These are phyloP conservation scores for Centaurea solstitialis DNA, from an alignment of 129 eudicot species.

Conservation along the genomic window DNA sequence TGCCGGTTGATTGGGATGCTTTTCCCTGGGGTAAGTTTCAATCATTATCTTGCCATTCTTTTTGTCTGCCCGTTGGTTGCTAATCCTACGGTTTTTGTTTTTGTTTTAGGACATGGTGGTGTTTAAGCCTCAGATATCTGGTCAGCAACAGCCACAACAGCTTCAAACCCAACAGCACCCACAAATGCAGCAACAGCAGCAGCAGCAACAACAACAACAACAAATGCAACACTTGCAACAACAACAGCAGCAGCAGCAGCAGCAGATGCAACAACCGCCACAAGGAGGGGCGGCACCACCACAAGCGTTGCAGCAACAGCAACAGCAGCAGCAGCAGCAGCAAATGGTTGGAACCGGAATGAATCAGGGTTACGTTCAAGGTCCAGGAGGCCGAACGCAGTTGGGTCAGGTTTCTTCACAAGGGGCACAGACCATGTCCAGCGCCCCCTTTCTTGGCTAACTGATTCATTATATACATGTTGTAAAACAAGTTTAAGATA, in stretches of 20 bases:
- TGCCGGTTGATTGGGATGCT: constrained; percentile 96
- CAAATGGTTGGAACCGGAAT: constrained; percentile 74
- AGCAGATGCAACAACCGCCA: constrained; percentile 53
- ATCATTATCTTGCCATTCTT: background rate
- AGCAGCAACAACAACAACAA: constrained; percentile 25
- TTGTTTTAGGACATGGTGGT: constrained; percentile 88
- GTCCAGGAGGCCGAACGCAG: constrained; percentile 74
- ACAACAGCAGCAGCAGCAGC: constrained; percentile 36
- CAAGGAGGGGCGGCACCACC: constrained; percentile 45
- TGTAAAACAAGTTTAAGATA: too few species aligned
- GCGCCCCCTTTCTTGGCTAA: constrained; percentile 59
- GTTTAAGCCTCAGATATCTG: constrained; percentile 91
- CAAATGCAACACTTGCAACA: constrained; percentile 52
- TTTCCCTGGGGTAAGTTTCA: constrained; percentile 85
- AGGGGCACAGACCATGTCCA: constrained; percentile 67
- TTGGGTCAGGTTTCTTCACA: constrained; percentile 83
- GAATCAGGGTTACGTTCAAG: constrained; percentile 79
- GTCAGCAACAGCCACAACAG: constrained; percentile 67
- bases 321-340: constrained; percentile 54
- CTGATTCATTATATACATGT: background rate
- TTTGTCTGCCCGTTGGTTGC: background rate
- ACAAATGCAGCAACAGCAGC: constrained; percentile 42
- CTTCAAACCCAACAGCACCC: constrained; percentile 49
- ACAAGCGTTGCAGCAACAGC: constrained; percentile 53
- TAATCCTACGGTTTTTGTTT: background rate